Percentiles rank a stretch among this genome's conserved stretches.
Conservation (phyloP, 2,329 filamentous ascomycete genomes). For the Lasiodiplodia hormozganensis region DNA sequence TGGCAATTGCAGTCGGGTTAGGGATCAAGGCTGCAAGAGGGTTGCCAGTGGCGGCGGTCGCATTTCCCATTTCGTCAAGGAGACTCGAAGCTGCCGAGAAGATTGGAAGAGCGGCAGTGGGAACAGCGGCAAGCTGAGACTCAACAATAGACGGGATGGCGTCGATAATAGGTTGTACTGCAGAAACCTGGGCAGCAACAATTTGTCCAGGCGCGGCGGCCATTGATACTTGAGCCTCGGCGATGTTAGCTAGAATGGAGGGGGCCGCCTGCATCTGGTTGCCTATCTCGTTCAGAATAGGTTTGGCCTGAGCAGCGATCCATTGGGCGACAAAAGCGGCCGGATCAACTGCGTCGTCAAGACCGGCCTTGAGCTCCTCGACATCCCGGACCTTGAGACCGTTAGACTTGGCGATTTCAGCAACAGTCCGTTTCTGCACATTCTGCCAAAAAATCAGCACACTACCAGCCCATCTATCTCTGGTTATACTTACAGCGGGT, state of each 20-base stretch:
- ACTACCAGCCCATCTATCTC: background rate
- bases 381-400: background rate
- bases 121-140: conserved; percentile 1
- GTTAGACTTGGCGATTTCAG: background rate
- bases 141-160: background rate
- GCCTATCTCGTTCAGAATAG: conserved; percentile 6
- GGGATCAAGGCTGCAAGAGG: background rate
- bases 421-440: conserved; percentile 5
- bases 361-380: background rate
- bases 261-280: conserved; percentile 18
- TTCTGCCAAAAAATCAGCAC: background rate
- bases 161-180: background rate
- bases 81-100: conserved; percentile 1
- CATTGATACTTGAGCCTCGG: conserved; percentile 3
- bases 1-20: background rate
- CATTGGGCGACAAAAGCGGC: background rate
- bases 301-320: conserved; percentile 17
- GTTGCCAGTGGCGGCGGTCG: background rate
- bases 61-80: background rate
- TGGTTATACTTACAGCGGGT: background rate
- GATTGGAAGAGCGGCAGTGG: background rate
- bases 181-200: background rate
- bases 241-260: background rate
- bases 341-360: conserved; percentile 2
- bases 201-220: background rate